These are phyloP conservation scores for Dothiorella sarmentorum DNA, from an alignment of 2,329 filamentous ascomycete genomes.

Conservation along the genomic window DNA sequence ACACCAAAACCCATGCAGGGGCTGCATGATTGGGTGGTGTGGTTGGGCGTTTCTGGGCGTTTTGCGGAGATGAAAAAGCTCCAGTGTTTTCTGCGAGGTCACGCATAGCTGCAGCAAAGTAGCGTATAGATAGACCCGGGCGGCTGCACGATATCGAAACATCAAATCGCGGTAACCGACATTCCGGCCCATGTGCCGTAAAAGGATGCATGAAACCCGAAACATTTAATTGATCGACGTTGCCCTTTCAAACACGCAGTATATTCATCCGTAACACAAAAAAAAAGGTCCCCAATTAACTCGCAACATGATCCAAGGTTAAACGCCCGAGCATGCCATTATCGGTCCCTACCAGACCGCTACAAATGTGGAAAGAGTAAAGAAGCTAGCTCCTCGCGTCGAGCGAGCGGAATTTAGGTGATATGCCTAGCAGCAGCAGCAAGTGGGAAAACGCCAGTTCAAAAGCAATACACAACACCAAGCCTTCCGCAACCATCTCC, in stretches of 20 bases:
- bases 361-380: conserved; percentile 14
- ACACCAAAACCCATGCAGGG: neutral
- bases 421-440: conserved; percentile 15
- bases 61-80: conserved; percentile 4
- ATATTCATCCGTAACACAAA: neutral
- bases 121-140: conserved; percentile 3
- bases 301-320: neutral
- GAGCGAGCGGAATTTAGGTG: conserved; percentile 16
- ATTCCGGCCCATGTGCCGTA: neutral
- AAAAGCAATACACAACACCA: conserved; percentile 15
- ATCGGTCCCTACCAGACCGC: conserved; percentile 2
- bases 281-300: too few relatives aligned
- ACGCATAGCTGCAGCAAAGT: neutral
- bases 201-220: conserved; percentile 3
- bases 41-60: conserved; percentile 3
- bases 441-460: conserved; percentile 13
- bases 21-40: neutral
- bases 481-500: conserved; percentile 13
- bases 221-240: neutral
- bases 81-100: conserved; percentile 4
- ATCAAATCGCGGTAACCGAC: neutral
- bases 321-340: conserved; percentile 15
- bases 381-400: conserved; percentile 15
- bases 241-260: neutral
- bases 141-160: conserved; percentile 10